These are phyloP conservation scores for Talaromyces adpressus DNA, from an alignment of 495 filamentous ascomycete species.

Conservation along the genomic window DNA sequence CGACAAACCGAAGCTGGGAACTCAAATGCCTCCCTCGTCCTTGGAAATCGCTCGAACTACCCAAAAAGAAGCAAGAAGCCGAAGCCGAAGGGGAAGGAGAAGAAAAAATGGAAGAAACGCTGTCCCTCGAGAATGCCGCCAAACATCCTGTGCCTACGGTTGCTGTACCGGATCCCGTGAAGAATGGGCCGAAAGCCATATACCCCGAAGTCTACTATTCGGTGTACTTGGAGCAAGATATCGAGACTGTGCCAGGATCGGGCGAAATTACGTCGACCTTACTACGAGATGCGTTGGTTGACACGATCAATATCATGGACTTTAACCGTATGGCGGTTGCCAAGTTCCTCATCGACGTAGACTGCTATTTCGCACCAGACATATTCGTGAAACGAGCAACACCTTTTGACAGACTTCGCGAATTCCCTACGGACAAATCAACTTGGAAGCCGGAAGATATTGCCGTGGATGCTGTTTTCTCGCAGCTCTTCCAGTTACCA, in stretches of 20 bases:
- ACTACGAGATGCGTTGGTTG: conserved; percentile 76
- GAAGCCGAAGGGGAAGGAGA: conserved; percentile 24
- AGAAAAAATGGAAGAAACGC: conserved; percentile 5
- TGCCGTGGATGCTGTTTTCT: conserved; percentile 93
- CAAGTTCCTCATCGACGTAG: conserved; percentile 85
- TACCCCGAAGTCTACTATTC: conserved; percentile 94
- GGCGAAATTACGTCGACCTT: conserved; percentile 71
- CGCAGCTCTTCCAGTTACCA: conserved; percentile 84
- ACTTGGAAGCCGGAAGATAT: conserved; percentile 99
- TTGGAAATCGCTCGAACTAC: conserved; percentile 52
- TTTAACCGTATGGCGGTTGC: conserved; percentile 85
- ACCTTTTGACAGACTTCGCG: conserved; percentile 79
- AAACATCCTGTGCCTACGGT: conserved; percentile 75
- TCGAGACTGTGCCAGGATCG: conserved; percentile 81
- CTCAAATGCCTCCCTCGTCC: conserved; percentile 78
- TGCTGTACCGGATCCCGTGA: conserved; percentile 64
- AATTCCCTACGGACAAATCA: conserved; percentile 54
- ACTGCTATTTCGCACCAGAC: conserved; percentile 82
- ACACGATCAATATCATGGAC: conserved; percentile 90
- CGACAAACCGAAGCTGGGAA: conserved; percentile 59
- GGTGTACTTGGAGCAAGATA: conserved; percentile 79
- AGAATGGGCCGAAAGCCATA: conserved; percentile 63
- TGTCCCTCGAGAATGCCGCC: conserved; percentile 40
- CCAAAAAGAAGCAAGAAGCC: conserved; percentile 28
- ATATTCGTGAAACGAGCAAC: conserved; percentile 92